Base-by-base conservation (phyloP, 1,284 basidiomycete species). In the Lignosus rhinocerotis region DNA sequence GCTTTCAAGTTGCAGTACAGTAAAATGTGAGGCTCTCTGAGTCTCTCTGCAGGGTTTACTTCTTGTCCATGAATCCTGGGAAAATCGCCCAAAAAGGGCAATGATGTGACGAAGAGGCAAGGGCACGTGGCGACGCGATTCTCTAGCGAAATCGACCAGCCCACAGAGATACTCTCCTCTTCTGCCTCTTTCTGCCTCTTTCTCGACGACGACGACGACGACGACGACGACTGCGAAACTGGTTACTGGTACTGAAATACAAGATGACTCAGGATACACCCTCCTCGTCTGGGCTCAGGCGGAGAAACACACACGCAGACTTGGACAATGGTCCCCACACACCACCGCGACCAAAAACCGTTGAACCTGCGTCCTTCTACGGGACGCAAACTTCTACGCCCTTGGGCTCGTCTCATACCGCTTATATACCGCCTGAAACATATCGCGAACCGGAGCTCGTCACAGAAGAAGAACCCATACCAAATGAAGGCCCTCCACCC, bases 391-490 rank as follows among this genome's bases (percentile, higher is more conserved):
- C 55, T 17, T 41, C 50, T 0, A 59, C 56, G 4, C 16, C 48
- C 6, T 55, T 34, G 16, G 73, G 73, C 6, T 73, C 75, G 4
- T 67, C 73, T 6, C 67, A 69, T 46, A 75, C 74, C 2, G 65
- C 63, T 33, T 74, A 73, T 44, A 62, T 68, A 0, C 55, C 67
- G 9, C 70, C 67, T 36, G 67, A 67, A 32, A 68, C 58, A 2
- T 82, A 74, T 62, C 75, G 78, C 44, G 78, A 81, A 61, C 80
- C 80, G 1, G 79, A 78, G 66, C 75, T 80, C 11, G 73, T 82
- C 2, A 59, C 69, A 25, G 72, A 72, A 32, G 62, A 70, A 25
- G 72, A 72, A 31, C 66, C 69, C 2, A 62, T 74, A 4, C 73
- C 77, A 1, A 64, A 67, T 31, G 48, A 60, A 32, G 6, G 12